These are phyloP conservation scores for Takakia lepidozioides DNA, from an alignment of 225 moss, liverwort and hornwort genomes.

Conservation along the genomic window DNA sequence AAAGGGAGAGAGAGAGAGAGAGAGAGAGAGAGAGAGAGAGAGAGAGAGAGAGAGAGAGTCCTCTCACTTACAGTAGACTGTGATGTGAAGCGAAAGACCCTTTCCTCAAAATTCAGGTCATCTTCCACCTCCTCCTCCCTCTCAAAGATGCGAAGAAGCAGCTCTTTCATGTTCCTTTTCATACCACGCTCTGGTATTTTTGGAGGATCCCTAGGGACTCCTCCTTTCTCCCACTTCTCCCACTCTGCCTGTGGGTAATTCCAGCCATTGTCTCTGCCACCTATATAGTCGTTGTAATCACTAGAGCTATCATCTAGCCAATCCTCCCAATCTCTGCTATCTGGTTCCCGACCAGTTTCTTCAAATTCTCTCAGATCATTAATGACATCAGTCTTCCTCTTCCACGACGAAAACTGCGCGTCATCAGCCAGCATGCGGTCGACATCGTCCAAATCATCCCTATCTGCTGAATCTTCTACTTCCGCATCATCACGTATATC, in stretches of 20 bases:
- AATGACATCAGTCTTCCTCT: conserved; percentile 44
- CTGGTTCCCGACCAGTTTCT: conserved; percentile 56
- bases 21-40: too few species aligned
- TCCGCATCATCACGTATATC: conserved; percentile 22
- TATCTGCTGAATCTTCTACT: conserved; percentile 1
- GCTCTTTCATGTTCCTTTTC: conserved; percentile 74
- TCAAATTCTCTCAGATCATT: conserved; percentile 65
- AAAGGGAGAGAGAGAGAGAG: too few species aligned
- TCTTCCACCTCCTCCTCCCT: conserved; percentile 73
- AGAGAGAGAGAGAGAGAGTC: background rate
- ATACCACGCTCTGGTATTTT: conserved; percentile 84
- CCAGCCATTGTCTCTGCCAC: conserved; percentile 47
- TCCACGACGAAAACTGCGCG: conserved; percentile 54
- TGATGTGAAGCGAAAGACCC: conserved; percentile 83
- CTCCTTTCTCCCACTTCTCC: conserved; percentile 88
- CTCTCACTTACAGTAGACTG: conserved; percentile 53
- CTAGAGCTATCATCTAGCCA: conserved; percentile 82
- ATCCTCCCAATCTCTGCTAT: conserved; percentile 82
- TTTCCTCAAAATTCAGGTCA: conserved; percentile 75
- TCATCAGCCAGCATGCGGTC: conserved; percentile 63
- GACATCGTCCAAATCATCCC: conserved; percentile 19
- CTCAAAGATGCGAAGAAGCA: conserved; percentile 65
- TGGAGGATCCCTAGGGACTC: conserved; percentile 62
- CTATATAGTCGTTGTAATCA: conserved; percentile 36
- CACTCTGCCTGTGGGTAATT: conserved; percentile 54